Evolutionary conservation across 164 flowering plant genomes (phyloP).

Genomic region (Liriodendron chinense): DNA sequence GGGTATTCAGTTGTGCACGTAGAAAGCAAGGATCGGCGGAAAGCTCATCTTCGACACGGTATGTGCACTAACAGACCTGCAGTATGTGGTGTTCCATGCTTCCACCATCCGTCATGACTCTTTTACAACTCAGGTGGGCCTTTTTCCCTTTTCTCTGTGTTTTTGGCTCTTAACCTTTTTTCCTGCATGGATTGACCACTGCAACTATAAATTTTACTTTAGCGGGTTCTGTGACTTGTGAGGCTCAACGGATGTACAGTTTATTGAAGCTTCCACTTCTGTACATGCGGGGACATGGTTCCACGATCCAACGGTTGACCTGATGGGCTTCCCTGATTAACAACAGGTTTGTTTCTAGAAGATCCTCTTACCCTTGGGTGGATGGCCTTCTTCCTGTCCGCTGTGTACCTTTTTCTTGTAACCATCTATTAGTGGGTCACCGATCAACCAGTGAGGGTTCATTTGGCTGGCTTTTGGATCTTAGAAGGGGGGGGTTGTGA

Average conservation of each 20-base stretch:
- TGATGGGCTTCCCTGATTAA: not conserved
- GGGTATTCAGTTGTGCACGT: conserved; percentile 59
- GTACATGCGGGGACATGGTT: not conserved
- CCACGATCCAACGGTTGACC: not conserved
- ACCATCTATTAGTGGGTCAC: too few species aligned
- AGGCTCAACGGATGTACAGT: too few species aligned
- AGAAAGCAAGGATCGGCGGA: conserved; percentile 46
- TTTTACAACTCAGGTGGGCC: conserved; percentile 55
- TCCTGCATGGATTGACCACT: not conserved
- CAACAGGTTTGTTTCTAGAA: too few species aligned
- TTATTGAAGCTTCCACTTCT: too few species aligned
- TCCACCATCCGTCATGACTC: conserved; percentile 32
- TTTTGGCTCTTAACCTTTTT: not conserved
- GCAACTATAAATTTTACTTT: not conserved
- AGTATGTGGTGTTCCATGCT: conserved; percentile 73
- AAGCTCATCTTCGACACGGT: conserved; percentile 72
- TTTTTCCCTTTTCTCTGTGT: not conserved
- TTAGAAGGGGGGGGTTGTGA: too few species aligned
- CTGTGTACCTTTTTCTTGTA: too few species aligned
- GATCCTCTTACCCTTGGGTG: too few species aligned
- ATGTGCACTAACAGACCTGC: conserved; percentile 75
- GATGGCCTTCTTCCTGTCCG: too few species aligned
- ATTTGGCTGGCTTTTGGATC: too few species aligned
- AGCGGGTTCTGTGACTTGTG: too few species aligned
- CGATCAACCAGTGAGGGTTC: too few species aligned